phyloP scores from a whole-genome alignment of 1,284 basidiomycete genomes.

The Apiotrichum veenhuisii region DNA sequence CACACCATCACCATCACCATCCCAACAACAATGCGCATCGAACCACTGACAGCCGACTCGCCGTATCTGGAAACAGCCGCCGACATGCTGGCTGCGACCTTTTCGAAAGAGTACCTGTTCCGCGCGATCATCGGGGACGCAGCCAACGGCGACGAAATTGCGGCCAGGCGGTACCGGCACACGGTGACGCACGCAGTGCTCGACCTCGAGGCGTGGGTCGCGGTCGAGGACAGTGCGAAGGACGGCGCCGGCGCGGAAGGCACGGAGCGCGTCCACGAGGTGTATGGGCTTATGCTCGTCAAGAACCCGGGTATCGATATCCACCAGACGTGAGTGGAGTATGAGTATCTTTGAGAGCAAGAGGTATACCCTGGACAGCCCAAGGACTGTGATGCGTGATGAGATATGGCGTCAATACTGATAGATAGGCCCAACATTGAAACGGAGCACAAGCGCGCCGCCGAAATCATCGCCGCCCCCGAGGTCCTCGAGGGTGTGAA shows the following conservation, averaged over 20 bases:
- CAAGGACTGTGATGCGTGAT: too few species aligned
- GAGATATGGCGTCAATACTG: background rate
- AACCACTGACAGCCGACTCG: background rate
- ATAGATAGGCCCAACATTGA: background rate
- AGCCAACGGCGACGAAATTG: background rate
- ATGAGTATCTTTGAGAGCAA: background rate
- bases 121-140: background rate
- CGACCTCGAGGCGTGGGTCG: conserved; percentile 1
- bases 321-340: background rate
- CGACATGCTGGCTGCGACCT: background rate
- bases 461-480: background rate
- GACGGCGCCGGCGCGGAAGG: background rate
- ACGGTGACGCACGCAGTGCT: background rate
- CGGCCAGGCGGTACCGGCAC: conserved; percentile 1
- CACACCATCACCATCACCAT: background rate
- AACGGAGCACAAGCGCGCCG: conserved; percentile 1
- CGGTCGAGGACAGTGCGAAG: background rate
- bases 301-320: conserved; percentile 1
- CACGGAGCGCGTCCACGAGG: background rate
- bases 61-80: background rate
- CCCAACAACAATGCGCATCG: background rate
- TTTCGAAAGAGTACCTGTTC: background rate
- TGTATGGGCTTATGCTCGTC: background rate
- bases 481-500: background rate
- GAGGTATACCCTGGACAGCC: too few species aligned